Evolutionary conservation across 192 early-diverging fungal species (phyloP).

Genomic region (Entomortierella lignicola): DNA sequence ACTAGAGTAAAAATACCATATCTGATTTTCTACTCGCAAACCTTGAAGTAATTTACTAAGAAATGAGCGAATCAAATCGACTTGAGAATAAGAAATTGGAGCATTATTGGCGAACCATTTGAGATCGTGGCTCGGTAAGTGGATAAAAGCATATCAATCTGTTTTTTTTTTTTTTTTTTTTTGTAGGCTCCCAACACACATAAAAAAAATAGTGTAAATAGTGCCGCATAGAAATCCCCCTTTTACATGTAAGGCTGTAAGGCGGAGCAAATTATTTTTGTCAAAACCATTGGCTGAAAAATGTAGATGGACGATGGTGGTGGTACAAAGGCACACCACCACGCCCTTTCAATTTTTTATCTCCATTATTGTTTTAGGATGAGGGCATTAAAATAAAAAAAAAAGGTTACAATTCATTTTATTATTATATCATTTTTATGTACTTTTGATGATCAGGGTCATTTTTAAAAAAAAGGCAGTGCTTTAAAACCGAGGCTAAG

Average conservation of each 20-base stretch:
- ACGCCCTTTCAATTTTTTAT: too few relatives aligned
- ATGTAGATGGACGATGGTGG: not conserved
- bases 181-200: not conserved
- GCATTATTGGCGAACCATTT: constrained; percentile 6
- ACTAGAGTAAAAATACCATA: not conserved
- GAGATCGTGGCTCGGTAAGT: constrained; percentile 10
- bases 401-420: too few relatives aligned
- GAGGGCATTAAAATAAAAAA: too few relatives aligned
- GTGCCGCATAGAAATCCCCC: constrained; percentile 6
- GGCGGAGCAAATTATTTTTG: constrained; percentile 16
- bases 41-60: not conserved
- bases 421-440: too few relatives aligned
- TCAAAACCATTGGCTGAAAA: not conserved
- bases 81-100: not conserved
- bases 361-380: too few relatives aligned
- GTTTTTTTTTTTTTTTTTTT: not conserved
- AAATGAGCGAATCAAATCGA: constrained; percentile 13
- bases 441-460: too few relatives aligned
- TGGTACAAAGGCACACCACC: not conserved
- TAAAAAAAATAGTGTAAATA: not conserved
- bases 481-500: too few relatives aligned
- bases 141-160: not conserved
- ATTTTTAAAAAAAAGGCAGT: too few relatives aligned
- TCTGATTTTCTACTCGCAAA: not conserved
- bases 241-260: too few relatives aligned